Evolutionary conservation across 2,329 filamentous ascomycete genomes (phyloP).

Genomic region (Sporothrix inflata): DNA sequence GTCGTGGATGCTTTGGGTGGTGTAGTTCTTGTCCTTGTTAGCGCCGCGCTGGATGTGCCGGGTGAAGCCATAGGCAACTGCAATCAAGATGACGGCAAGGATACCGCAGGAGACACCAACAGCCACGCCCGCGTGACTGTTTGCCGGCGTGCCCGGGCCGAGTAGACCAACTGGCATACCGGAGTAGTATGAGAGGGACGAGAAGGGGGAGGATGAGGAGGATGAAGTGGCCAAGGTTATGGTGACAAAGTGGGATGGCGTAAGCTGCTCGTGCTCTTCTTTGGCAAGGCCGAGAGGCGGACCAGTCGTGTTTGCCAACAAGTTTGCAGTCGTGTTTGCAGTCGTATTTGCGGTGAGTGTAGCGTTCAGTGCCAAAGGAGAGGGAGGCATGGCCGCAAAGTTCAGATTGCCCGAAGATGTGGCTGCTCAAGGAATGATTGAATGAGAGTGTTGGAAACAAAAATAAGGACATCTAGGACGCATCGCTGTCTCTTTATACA

Average conservation of each 20-base stretch:
- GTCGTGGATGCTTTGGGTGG: background rate
- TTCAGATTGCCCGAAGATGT: background rate
- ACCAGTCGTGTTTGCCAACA: background rate
- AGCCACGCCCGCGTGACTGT: background rate
- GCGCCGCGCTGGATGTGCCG: background rate
- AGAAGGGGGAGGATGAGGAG: background rate
- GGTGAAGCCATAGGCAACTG: background rate
- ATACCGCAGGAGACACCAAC: constrained; percentile 12
- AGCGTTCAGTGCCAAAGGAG: background rate
- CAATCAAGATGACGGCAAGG: background rate
- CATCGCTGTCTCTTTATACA: background rate
- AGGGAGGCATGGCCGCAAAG: background rate
- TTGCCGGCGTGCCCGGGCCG: background rate
- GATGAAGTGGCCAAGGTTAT: background rate
- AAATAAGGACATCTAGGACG: background rate
- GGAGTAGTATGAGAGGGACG: background rate
- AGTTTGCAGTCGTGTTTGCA: background rate
- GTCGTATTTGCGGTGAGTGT: background rate
- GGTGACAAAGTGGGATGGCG: background rate
- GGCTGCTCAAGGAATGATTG: background rate
- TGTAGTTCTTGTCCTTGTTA: background rate
- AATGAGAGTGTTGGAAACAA: background rate
- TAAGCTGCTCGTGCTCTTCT: background rate
- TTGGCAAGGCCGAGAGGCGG: background rate
- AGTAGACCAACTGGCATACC: background rate